Base-by-base conservation (phyloP, 768 basidiomycete species). In the Lactarius vividus region DNA sequence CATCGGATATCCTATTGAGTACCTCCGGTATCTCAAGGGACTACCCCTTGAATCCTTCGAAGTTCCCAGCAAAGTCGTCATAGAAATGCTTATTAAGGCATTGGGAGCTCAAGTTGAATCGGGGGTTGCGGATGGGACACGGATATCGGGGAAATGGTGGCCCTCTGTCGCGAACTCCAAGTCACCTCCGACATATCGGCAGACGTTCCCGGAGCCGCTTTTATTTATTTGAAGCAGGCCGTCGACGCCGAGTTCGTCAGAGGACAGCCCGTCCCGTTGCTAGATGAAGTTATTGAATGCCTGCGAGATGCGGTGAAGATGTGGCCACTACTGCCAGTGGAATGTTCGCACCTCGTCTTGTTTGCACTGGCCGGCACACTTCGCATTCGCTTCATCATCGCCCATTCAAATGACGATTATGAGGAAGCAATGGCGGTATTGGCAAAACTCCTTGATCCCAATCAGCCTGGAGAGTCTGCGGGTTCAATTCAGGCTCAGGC, bases 391-490 rank as follows among this genome's bases (percentile, higher is more conserved):
- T 20, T 42, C 18, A 0, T 3, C 46, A 20, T 5, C 9, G 15
- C 56, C 4, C 62, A 29, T 13, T 57, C 56, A 29, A 57, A 9
- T 13, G 62, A 63, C n/a, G 62, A 63, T 28, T 63, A 55, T 13
- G 62, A 63, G 44, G 62, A 63, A 11, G 62, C 56, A 23, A 39
- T 35, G 1, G 6, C 62, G 4, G 6, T 63, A 0, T 33, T 63
- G 26, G 62, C 57, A 33, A 37, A 16, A 4, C 4, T 29, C 13
- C 4, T 63, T 1, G 44, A 42, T n/a, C 57, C 56, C 5, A 13
- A 31, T 10, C 33, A 37, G 10, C 2, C 44, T 10, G 20, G 28
- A 29, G 29, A 64, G 18, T n/a, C 5, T 29, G 28, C 37, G 26
- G 35, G 55, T 33, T n/a, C 7, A 42, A 6, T 3, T 8, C 58